A percentile compares a stretch with the other conserved stretches of the same genome.
These are phyloP conservation scores for Scheffersomyces parashehatae DNA, from an alignment of 1,139 yeast species.

Conservation along the genomic window DNA sequence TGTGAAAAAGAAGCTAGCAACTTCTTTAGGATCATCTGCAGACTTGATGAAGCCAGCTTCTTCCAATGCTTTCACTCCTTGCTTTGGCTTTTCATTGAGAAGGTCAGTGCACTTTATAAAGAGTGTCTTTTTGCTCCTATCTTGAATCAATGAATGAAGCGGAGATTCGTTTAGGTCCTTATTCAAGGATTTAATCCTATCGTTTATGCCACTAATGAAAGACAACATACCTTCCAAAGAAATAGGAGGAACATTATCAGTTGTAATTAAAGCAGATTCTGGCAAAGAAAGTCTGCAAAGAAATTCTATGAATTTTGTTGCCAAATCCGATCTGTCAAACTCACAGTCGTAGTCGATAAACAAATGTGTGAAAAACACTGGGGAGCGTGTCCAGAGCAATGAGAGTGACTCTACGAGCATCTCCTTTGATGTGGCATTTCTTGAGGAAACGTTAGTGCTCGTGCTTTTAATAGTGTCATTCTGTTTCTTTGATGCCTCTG, in stretches of 20 bases:
- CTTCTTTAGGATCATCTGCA: constrained; percentile 51
- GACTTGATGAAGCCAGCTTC: constrained; percentile 66
- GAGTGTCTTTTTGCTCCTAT: constrained; percentile 64
- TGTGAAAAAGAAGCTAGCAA: constrained; percentile 75
- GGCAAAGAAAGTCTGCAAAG: constrained; percentile 78
- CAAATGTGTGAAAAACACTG: constrained; percentile 71
- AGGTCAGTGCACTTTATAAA: constrained; percentile 73
- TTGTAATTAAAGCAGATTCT: constrained; percentile 72
- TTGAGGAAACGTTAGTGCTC: constrained; percentile 23
- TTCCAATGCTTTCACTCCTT: constrained; percentile 65
- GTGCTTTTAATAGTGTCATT: constrained; percentile 27
- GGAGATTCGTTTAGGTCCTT: constrained; percentile 18
- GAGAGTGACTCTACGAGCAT: constrained; percentile 82
- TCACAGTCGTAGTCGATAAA: constrained; percentile 91
- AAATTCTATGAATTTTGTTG: constrained; percentile 67
- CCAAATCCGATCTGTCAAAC: constrained; percentile 79
- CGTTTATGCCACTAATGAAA: constrained; percentile 66
- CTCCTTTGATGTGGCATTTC: constrained; percentile 58
- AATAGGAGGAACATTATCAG: constrained; percentile 89
- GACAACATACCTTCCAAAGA: constrained; percentile 86
- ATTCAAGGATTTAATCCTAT: constrained; percentile 43
- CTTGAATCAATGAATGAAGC: constrained; percentile 34
- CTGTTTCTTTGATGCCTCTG: constrained; percentile 25
- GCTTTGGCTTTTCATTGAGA: constrained; percentile 76
- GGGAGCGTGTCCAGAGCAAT: constrained; percentile 80